Evolutionary conservation across 2,329 filamentous ascomycete genomes (phyloP), one percentile per base, ranked within the genome.

Genomic region (Diaporthe vexans): DNA sequence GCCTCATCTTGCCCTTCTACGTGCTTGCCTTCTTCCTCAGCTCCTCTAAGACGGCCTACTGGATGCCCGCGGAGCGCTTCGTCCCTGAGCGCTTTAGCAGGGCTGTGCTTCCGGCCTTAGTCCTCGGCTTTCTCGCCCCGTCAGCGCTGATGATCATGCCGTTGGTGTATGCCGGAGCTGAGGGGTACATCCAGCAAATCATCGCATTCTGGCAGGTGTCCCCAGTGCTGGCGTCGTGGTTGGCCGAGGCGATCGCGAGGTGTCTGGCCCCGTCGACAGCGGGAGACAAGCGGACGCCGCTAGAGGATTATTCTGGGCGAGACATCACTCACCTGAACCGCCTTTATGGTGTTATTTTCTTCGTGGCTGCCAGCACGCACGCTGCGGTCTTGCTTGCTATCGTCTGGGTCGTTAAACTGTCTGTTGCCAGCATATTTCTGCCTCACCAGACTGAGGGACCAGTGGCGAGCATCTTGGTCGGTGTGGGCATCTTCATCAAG

Each of bases 11-110:
- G n/a, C 69, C 69, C 21, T 19, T 71, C 9, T 71, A 71, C n/a
- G 56, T 71, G 21, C 69, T 71, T 33, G 69, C 69, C 0, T 61
- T 71, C 56, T 61, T 37, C 56, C n/a, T 58, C n/a, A 71, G 56
- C 56, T 71, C 69, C 33, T 37, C 56, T 0, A 46, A 21, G 15
- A 52, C 69, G 43, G 69, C 69, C 43, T 71, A 71, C 56, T 71
- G 69, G 69, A 71, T 71, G 69, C 69, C 69, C 5, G 43, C 69
- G 17, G 69, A 71, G 56, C 69, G 69, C 19, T 71, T 59, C 29
- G 69, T 71, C 43, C 69, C 69, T 3, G 33, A 52, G n/a, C 24
- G 43, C 43, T 71, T 71, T 33, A 71, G 69, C 56, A 51, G 48
- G 29, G 69, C 69, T 6, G 48, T 26, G 40, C 46, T 61, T 3